These are phyloP conservation scores for Graphium sp. DNA, from an alignment of 2,329 filamentous ascomycete genomes.

Conservation along the genomic window DNA sequence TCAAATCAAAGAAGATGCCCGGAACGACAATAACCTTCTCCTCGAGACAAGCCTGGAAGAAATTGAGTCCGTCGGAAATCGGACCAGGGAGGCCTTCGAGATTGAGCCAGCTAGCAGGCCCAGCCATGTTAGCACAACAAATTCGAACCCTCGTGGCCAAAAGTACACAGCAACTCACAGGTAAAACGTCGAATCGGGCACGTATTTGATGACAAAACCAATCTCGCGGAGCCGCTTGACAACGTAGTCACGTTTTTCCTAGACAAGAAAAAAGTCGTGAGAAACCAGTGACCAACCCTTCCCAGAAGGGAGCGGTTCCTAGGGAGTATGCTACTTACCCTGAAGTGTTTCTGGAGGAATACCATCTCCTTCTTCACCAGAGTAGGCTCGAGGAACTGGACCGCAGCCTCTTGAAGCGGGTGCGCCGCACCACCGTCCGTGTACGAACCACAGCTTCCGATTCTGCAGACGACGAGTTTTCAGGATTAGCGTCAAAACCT, in stretches of 20 bases:
- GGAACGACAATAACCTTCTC: constrained; percentile 96
- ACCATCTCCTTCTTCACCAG: constrained; percentile 76
- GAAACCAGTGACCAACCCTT: constrained; percentile 1
- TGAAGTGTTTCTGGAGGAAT: constrained; percentile 79
- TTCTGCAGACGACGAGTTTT: constrained; percentile 19
- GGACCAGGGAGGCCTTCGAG: constrained; percentile 54
- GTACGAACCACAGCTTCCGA: constrained; percentile 84
- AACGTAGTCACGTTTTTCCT: constrained; percentile 84
- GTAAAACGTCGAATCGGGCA: constrained; percentile 90
- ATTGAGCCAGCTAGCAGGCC: constrained; percentile 29
- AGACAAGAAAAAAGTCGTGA: constrained; percentile 8
- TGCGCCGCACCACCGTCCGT: constrained; percentile 90
- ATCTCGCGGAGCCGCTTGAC: constrained; percentile 64
- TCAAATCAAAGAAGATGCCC: constrained; percentile 95
- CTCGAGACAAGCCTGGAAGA: constrained; percentile 84
- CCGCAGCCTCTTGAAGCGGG: constrained; percentile 85
- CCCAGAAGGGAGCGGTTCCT: background rate
- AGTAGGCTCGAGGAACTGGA: constrained; percentile 79
- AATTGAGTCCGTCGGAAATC: constrained; percentile 87
- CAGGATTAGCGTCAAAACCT: background rate
- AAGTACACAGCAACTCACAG: constrained; percentile 37
- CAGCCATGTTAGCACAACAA: background rate
- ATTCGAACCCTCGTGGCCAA: no score
- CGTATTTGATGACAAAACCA: constrained; percentile 70
- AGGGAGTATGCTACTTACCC: constrained; percentile 18